Base-by-base conservation (phyloP, 148 eudicot species). In the Chenopodium album region DNA sequence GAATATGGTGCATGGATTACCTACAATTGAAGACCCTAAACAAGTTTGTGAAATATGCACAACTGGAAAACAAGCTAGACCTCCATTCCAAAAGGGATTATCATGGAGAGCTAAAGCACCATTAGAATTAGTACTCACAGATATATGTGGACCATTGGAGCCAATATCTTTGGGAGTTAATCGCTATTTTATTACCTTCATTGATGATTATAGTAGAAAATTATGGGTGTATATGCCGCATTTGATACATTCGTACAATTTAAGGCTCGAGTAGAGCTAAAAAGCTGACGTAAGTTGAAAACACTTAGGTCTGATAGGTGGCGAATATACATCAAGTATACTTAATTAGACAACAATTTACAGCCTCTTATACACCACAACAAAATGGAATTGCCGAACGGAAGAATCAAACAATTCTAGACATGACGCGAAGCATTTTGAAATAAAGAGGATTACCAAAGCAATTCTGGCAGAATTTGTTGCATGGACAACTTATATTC, bases 11-110 rank as follows among this genome's bases (percentile, higher is more conserved):
- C 26, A 63, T n/a, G 66, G 66, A 20, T n/a, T 63, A 11, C 66
- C 26, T 63, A 63, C 66, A 28, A 63, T 63, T n/a, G 66, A 63
- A 63, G 26, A 63, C 28, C 26, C 7, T 5, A 37, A n/a, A n/a
- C 66, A 63, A 63, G 66, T 63, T 20, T 63, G 28, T 63, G 66
- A 63, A n/a, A 63, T 63, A 63, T 63, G 66, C 66, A n/a, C 66
- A 63, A 9, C 1, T n/a, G 28, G 26, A 2, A 63, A 20, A 22
- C 66, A n/a, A 63, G 66, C 66, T 20, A 63, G 66, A 63, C 28
- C 5, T 63, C 26, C 28, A 9, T 20, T 54, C 17, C 4, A 54
- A 16, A 16, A 16, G 60, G 19, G 60, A 54, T 54, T 54, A 4
- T 54, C 60, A 54, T 54, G 60, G 60, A 54, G 60, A 54, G 60